Evolutionary conservation across 768 basidiomycete species (phyloP).

Genomic region (Macrolepiota dolichaula): DNA sequence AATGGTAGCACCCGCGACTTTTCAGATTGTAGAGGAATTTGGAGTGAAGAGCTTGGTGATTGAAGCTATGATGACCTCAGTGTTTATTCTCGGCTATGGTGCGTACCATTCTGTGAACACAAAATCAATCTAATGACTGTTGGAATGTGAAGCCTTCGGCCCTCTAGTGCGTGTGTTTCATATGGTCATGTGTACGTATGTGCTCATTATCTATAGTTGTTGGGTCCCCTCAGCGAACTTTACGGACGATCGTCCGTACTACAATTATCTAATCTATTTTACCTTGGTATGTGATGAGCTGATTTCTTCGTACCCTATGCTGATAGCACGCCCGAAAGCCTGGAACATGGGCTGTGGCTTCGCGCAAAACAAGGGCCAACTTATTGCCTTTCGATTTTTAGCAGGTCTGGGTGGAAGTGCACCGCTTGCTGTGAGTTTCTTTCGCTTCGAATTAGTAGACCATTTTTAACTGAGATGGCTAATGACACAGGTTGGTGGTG

Average conservation of each 20-base stretch:
- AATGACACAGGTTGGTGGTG: slow-evolving; percentile 50
- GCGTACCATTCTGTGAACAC: slow-evolving; percentile 13
- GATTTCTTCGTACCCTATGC: not conserved
- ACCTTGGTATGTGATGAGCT: slow-evolving; percentile 39
- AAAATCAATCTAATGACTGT: not conserved
- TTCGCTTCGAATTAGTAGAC: slow-evolving; percentile 30
- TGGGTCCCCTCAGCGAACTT: slow-evolving; percentile 69
- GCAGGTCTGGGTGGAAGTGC: slow-evolving; percentile 74
- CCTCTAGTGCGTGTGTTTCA: slow-evolving; percentile 36
- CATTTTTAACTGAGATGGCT: slow-evolving; percentile 25
- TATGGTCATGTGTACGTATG: not conserved
- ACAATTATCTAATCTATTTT: slow-evolving; percentile 64
- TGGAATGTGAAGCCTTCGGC: slow-evolving; percentile 44
- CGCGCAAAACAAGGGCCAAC: slow-evolving; percentile 50
- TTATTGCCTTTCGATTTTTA: slow-evolving; percentile 68
- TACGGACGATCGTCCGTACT: slow-evolving; percentile 64
- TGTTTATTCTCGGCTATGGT: slow-evolving; percentile 56
- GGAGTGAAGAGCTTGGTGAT: slow-evolving; percentile 46
- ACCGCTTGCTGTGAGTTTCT: slow-evolving; percentile 50
- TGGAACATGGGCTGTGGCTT: slow-evolving; percentile 70
- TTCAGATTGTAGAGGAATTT: slow-evolving; percentile 49
- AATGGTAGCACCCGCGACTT: slow-evolving; percentile 67
- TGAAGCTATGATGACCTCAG: slow-evolving; percentile 56
- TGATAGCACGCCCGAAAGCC: slow-evolving; percentile 24
- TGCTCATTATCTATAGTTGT: slow-evolving; percentile 22